Percentiles rank a stretch among this genome's conserved stretches.
Evolutionary conservation across 1,284 basidiomycete genomes (phyloP).

Genomic region (Sanguinoderma infundibulare): DNA sequence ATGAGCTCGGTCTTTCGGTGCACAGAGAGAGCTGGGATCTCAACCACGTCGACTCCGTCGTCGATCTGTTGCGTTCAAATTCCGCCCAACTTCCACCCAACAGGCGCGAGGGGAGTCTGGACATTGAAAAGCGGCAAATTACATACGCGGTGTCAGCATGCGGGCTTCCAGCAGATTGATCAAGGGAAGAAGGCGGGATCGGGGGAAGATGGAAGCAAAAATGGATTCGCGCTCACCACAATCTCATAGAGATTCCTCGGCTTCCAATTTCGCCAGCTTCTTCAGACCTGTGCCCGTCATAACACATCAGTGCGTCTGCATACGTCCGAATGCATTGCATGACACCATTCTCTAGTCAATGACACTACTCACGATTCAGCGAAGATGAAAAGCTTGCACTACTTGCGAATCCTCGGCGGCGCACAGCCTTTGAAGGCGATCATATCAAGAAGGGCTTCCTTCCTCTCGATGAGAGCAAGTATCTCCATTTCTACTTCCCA

Average conservation of each 20-base stretch:
- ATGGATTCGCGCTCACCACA: slow-evolving; percentile 12
- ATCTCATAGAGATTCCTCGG: slow-evolving; percentile 10
- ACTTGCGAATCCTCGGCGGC: slow-evolving; percentile 13
- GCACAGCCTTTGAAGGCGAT: slow-evolving; percentile 14
- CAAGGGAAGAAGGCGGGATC: not conserved
- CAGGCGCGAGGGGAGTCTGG: slow-evolving; percentile 8
- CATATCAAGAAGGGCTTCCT: slow-evolving; percentile 17
- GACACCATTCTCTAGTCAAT: not conserved
- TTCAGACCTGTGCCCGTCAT: not conserved
- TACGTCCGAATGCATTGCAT: not conserved
- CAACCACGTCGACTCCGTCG: not conserved
- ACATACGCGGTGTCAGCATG: not conserved
- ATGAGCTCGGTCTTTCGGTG: slow-evolving; percentile 14
- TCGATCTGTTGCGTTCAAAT: not conserved
- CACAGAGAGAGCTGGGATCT: slow-evolving; percentile 12
- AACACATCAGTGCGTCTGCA: not conserved
- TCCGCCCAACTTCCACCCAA: slow-evolving; percentile 20
- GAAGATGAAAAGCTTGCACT: slow-evolving; percentile 14
- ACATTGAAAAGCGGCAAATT: slow-evolving; percentile 6
- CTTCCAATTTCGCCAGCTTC: slow-evolving; percentile 5
- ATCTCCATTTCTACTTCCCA: not conserved
- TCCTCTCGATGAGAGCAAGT: slow-evolving; percentile 14
- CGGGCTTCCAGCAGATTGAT: not conserved
- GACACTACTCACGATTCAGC: slow-evolving; percentile 3
- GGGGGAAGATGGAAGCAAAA: not conserved